Conservation (phyloP, 202 grass and related monocot genomes). For the Cymbopogon flexuosus region DNA sequence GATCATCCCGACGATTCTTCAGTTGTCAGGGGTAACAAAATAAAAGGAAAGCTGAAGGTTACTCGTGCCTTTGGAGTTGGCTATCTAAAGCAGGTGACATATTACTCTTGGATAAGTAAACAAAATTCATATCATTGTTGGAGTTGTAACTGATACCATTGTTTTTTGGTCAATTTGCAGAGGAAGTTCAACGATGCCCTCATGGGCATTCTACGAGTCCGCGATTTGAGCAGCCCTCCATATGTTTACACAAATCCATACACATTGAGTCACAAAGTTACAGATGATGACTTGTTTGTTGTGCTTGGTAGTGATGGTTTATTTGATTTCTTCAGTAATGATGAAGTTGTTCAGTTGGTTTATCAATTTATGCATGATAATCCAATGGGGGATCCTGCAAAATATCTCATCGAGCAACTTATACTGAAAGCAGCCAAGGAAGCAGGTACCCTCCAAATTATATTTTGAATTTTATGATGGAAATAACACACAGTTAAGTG, state of each 20-base stretch:
- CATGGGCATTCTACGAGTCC: conserved; percentile 90
- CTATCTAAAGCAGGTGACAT: conserved; percentile 78
- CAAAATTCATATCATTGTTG: neutral
- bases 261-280: conserved; percentile 68
- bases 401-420: conserved; percentile 83
- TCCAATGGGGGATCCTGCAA: conserved; percentile 81
- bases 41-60: conserved; percentile 94
- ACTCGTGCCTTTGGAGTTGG: conserved; percentile 95
- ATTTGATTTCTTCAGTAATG: conserved; percentile 90
- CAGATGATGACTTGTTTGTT: conserved; percentile 77
- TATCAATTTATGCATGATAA: conserved; percentile 73
- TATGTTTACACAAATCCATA: conserved; percentile 80
- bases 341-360: conserved; percentile 82
- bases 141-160: conserved; percentile 7
- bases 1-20: conserved; percentile 67
- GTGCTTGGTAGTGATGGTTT: conserved; percentile 92
- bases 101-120: neutral
- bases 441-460: conserved; percentile 66
- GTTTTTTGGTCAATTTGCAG: conserved; percentile 37
- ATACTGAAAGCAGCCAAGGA: conserved; percentile 73
- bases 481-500: neutral
- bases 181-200: conserved; percentile 87
- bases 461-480: neutral
- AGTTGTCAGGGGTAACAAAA: conserved; percentile 60
- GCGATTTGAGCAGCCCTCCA: conserved; percentile 63